Base-by-base conservation (phyloP, 2,329 filamentous ascomycete species). In the Paraconiothyrium brasiliense region DNA sequence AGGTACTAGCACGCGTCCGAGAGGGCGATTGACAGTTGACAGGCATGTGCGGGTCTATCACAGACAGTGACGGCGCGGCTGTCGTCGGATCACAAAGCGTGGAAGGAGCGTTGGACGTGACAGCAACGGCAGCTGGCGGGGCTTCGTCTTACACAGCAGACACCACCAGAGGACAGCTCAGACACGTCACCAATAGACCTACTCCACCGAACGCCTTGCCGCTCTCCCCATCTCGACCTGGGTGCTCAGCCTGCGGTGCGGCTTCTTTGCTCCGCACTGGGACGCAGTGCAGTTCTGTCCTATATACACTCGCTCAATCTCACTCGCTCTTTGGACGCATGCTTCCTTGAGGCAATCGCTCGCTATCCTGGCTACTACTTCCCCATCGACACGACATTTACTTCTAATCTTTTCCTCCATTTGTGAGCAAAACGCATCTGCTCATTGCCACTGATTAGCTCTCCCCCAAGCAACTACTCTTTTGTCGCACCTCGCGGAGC, bases 151-250 rank as follows among this genome's bases (percentile, higher is more conserved):
- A 47, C 52, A 56, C 44, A 35, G 49, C 46, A 32, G 39, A 39
- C 20, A 50, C 27, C 54, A 37, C 30, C 35, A 60, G n/a, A 47
- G 52, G 22, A 57, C 52, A 14, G 48, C 58, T 20, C 37, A 10
- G 50, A 54, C 44, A 57, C 52, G 52, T 50, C 46, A 46, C 51
- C 52, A 52, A 52, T 41, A 43, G 39, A n/a, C 13, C 7, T 39
- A 16, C 41, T 41, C 11, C 41, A 2, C 34, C 27, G 20, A 44
- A 44, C 47, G 59, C 59, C 54, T 32, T 35, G 49, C 54, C 34
- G 54, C 44, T 24, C 35, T 20, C 50, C 16, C 35, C 35, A 22
- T 43, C 16, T 44, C 7, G n/a, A 3, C 48, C 10, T 24, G 27
- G 54, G 54, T 49, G 54, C 34, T 58, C 46, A 58, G 41, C 39